Evolutionary conservation across 345 rosid genomes (phyloP), one percentile per base, ranked within the genome.

Genomic region (Corchorus olitorius): DNA sequence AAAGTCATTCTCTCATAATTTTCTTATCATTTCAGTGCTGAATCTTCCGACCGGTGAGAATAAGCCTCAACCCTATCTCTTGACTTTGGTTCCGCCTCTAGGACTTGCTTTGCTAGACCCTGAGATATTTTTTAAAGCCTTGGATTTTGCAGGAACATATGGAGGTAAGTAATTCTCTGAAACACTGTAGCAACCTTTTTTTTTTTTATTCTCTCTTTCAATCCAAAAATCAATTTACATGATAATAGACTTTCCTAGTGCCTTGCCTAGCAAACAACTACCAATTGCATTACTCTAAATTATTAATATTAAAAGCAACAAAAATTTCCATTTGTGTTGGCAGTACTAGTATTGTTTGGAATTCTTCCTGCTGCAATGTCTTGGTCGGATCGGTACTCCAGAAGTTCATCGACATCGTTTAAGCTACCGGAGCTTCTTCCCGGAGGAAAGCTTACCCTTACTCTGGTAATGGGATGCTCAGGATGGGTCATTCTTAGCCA

Each of bases 121-220:
- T 4, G 97, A 91, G 84, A 93, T 94, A 77, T 94, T 94, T 81
- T 93, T 93, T 88, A 91, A 90, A 78, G 97, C 98, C 59, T 82
- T 94, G 87, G 97, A 93, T 80, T 91, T 94, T 81, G 95, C 98
- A 8, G 98, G 98, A 67, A 90, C 97, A 20, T 93, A 93, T 76
- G 98, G 97, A 91, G 98, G 97, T 93, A 86, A 37, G 97, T 93
- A 86, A 37, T 55, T 59, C n/a, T 62, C 55, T 60, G 4, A 58
- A 17, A 7, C 50, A 45, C 5, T 65, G 39, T 54, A 53, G 8
- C 27, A 27, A 0, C 1, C 1, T 5, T 15, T 1, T 13, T 52
- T 48, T 49, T 8, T n/a, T n/a, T n/a, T n/a, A n/a, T n/a, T n/a
- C n/a, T 4, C 14, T 6, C 46, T 2, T 39, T 5, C 33, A 9